Conservation (phyloP, 2,329 filamentous ascomycete species). For the Alternaria gansuensis region DNA sequence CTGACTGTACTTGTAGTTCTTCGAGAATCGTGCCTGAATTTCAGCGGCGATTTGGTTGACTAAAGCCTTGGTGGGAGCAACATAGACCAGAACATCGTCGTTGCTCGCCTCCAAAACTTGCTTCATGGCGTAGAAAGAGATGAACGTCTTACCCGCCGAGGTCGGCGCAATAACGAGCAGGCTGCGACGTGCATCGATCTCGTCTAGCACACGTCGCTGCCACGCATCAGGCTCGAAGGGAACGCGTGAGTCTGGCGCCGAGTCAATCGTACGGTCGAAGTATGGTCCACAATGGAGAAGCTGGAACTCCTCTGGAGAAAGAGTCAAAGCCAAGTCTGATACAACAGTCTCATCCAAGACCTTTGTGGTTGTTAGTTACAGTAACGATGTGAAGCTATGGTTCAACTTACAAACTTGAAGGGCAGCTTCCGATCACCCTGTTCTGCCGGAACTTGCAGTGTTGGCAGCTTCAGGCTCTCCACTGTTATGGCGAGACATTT, state of each 20-base stretch:
- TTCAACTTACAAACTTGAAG: conserved; percentile 51
- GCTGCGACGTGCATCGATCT: conserved; percentile 74
- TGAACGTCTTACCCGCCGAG: conserved; percentile 83
- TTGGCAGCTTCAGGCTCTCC: conserved; percentile 53
- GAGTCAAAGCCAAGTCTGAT: conserved; percentile 49
- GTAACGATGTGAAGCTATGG: not conserved
- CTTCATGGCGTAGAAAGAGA: conserved; percentile 85
- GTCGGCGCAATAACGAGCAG: conserved; percentile 80
- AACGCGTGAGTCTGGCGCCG: conserved; percentile 72
- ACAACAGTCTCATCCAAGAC: conserved; percentile 31
- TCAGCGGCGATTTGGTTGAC: conserved; percentile 87
- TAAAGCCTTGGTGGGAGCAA: conserved; percentile 81
- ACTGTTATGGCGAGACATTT: conserved; percentile 48
- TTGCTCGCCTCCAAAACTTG: conserved; percentile 73
- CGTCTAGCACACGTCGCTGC: conserved; percentile 77
- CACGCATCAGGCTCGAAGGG: conserved; percentile 78
- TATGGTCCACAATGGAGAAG: conserved; percentile 75
- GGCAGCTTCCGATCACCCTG: conserved; percentile 54
- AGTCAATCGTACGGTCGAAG: conserved; percentile 77
- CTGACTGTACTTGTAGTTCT: conserved; percentile 67
- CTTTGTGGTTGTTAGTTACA: conserved; percentile 7
- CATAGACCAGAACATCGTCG: conserved; percentile 77
- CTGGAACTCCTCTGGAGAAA: conserved; percentile 68
- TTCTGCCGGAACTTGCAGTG: conserved; percentile 41
- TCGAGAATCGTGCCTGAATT: conserved; percentile 76